A percentile compares a stretch with the other conserved stretches of the same genome.
Conservation (phyloP, 2,329 filamentous ascomycete species). For the Fusarium tuaranense region DNA sequence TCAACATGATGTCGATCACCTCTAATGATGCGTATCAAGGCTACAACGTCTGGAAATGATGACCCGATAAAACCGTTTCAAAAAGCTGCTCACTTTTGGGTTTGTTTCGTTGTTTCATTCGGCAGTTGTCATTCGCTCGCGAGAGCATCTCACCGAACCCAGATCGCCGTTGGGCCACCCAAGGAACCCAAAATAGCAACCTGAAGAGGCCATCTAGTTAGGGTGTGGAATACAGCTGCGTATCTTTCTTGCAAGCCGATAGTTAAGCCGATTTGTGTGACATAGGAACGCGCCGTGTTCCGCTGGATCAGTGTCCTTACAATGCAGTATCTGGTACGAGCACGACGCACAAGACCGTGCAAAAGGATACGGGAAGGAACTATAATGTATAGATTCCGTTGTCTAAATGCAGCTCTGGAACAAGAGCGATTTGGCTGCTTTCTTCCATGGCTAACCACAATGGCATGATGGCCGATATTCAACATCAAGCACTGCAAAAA, state of each 20-base stretch:
- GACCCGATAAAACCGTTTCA: neutral
- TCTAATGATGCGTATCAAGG: neutral
- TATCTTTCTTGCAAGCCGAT: too few species aligned
- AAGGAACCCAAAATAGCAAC: neutral
- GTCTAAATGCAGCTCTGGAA: neutral
- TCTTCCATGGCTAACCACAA: neutral
- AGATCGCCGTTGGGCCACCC: neutral
- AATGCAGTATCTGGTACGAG: neutral
- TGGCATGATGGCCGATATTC: neutral
- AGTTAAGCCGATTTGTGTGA: neutral
- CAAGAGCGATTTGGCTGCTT: neutral
- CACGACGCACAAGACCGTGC: neutral
- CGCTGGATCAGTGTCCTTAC: neutral
- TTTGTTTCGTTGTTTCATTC: neutral
- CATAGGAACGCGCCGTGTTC: neutral
- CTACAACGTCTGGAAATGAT: too few species aligned
- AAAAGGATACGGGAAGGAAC: neutral
- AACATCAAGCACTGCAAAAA: neutral
- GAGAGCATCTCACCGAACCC: neutral
- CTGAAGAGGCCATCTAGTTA: neutral
- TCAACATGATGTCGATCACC: neutral
- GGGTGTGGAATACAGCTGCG: neutral
- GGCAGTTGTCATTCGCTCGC: neutral
- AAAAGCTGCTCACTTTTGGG: neutral
- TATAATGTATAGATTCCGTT: neutral